Evolutionary conservation across 129 eudicot species (phyloP), one percentile per base, ranked within the genome.

Genomic region (Deinandra increscens): DNA sequence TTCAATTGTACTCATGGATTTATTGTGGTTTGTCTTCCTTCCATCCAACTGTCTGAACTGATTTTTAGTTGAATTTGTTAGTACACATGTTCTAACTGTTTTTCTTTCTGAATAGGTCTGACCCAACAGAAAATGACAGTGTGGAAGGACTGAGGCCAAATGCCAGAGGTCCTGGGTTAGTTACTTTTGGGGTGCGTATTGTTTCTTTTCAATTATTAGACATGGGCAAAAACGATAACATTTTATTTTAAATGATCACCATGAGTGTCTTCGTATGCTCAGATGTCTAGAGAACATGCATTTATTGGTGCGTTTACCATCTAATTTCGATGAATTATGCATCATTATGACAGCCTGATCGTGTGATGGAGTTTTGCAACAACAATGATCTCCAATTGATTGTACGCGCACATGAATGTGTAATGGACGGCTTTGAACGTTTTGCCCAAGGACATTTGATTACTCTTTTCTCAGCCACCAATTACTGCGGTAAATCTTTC

Each of bases 91-190:
- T 60, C 31, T 71, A 50, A 51, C 18, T 0, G n/a, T 71, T 56
- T 6, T 20, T 15, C 38, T 66, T 75, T 36, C 49, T 76, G 2
- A 70, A 59, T 78, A 93, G 99, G 97, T 93, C 99, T 29, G 99
- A 93, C 60, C 99, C 97, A 66, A 93, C 99, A 53, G 95, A 93
- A 70, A 93, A 89, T 78, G 99, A 93, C 71, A 87, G 99, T 42
- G 98, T 93, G 67, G 97, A 93, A 87, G 97, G 99, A 68, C 73
- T 93, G 56, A 86, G 99, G 46, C 97, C 99, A 70, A 93, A 93
- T 66, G 99, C 99, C n/a, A 85, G 97, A 85, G 99, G 98, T 74
- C 98, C 98, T 73, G 98, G 98, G 44, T 78, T 93, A 75, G 98
- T 93, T 61, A 93, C 98, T 65, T 93, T 89, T 26, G 31, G 31